phyloP scores from a whole-genome alignment of 108 stramenopile genomes.

The Stephanodiscus triporus region DNA sequence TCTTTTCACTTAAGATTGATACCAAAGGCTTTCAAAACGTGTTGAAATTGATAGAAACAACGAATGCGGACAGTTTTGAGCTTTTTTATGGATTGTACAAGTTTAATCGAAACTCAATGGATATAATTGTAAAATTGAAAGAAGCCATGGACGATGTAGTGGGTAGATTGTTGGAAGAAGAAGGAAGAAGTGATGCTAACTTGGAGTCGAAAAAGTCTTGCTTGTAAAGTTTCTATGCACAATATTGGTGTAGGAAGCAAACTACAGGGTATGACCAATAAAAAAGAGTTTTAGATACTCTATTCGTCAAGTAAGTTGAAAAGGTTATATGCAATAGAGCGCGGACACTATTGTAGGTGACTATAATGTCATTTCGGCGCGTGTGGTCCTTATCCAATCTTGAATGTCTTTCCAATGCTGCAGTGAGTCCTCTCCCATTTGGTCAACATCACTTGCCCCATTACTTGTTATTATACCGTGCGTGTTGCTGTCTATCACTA shows the following conservation, averaged over 20 bases:
- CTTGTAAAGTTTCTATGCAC: constrained; percentile 1
- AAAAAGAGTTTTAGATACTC: neutral
- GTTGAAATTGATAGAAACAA: constrained; percentile 89
- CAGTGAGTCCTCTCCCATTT: constrained; percentile 48
- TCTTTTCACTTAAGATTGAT: constrained; percentile 73
- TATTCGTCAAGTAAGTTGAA: neutral
- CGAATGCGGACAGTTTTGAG: constrained; percentile 97
- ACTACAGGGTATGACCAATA: neutral
- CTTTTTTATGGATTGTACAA: constrained; percentile 98
- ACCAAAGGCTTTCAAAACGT: constrained; percentile 97
- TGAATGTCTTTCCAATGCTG: constrained; percentile 46
- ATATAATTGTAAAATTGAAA: constrained; percentile 51
- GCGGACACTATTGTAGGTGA: neutral
- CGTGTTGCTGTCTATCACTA: constrained; percentile 63
- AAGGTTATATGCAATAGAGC: neutral
- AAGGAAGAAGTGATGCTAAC: constrained; percentile 34
- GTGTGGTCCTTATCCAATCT: neutral
- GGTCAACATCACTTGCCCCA: constrained; percentile 59
- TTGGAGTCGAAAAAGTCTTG: constrained; percentile 17
- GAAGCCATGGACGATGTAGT: constrained; percentile 62
- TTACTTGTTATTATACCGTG: constrained; percentile 54
- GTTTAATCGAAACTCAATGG: constrained; percentile 79
- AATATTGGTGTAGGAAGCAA: too few species aligned
- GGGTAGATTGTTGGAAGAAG: constrained; percentile 44
- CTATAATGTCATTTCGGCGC: neutral